These are phyloP conservation scores for Termitomyces sp. DNA, from an alignment of 768 basidiomycete species.

Conservation along the genomic window DNA sequence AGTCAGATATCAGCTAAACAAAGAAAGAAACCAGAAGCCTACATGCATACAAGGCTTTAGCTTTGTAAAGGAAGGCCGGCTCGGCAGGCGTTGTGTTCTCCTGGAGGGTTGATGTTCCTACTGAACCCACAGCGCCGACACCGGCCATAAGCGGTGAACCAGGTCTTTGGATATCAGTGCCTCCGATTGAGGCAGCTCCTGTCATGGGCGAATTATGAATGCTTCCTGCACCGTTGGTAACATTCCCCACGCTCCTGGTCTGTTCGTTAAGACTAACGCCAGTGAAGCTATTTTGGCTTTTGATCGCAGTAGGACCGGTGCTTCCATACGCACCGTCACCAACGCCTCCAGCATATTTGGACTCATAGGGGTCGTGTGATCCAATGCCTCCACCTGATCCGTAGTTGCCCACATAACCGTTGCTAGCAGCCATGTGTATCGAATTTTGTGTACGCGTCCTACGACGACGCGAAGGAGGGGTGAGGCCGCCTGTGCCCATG, in stretches of 20 bases:
- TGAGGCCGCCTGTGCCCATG: conserved; percentile 81
- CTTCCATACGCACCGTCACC: conserved; percentile 46
- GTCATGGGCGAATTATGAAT: conserved; percentile 43
- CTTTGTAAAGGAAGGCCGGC: conserved; percentile 54
- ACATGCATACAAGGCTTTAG: conserved; percentile 91
- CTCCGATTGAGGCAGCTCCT: conserved; percentile 36
- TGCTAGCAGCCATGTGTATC: conserved; percentile 53
- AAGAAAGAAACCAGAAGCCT: conserved; percentile 21
- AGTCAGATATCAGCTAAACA: conserved; percentile 15
- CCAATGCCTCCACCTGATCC: conserved; percentile 66
- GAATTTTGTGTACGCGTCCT: conserved; percentile 60
- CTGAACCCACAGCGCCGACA: conserved; percentile 48
- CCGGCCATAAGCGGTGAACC: conserved; percentile 67
- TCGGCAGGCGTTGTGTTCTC: conserved; percentile 30
- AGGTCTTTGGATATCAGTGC: conserved; percentile 42
- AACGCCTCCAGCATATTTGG: conserved; percentile 41
- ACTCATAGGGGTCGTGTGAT: conserved; percentile 62
- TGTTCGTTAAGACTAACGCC: conserved; percentile 35
- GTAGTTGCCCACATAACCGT: conserved; percentile 61
- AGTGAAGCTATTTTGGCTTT: conserved; percentile 51
- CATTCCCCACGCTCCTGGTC: conserved; percentile 29
- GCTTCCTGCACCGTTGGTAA: conserved; percentile 42
- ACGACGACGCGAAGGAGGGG: conserved; percentile 74
- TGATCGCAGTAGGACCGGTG: conserved; percentile 39
- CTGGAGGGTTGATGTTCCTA: conserved; percentile 15